These are phyloP conservation scores for Pythium phragmiticola DNA, from an alignment of 352 stramenopile species.

Conservation along the genomic window DNA sequence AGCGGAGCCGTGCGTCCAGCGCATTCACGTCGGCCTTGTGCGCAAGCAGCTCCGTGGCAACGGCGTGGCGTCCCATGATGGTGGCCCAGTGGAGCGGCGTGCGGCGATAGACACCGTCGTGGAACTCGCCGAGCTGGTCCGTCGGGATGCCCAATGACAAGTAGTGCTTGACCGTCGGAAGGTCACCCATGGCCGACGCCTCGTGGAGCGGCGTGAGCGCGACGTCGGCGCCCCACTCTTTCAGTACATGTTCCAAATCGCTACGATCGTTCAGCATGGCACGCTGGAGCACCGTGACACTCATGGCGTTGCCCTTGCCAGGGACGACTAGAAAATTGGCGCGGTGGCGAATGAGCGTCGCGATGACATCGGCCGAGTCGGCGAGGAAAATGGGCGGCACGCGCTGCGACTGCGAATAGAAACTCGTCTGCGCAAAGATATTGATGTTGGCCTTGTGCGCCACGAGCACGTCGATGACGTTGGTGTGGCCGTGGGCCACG, in stretches of 20 bases:
- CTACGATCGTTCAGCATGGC: conserved; percentile 57
- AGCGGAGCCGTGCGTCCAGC: conserved; percentile 27
- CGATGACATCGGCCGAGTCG: conserved; percentile 68
- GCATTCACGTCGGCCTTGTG: background rate
- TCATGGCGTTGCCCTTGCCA: conserved; percentile 56
- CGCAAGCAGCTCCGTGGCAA: conserved; percentile 50
- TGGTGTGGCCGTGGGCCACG: conserved; percentile 58
- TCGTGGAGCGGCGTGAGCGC: conserved; percentile 77
- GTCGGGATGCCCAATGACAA: conserved; percentile 53
- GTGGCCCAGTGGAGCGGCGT: conserved; percentile 78
- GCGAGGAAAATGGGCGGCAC: conserved; percentile 72
- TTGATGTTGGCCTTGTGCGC: conserved; percentile 60
- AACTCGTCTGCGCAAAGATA: conserved; percentile 55
- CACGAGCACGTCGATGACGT: conserved; percentile 63
- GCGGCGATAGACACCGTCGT: conserved; percentile 51
- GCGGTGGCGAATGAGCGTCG: conserved; percentile 56
- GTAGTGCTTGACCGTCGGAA: conserved; percentile 49
- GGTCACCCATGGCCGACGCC: conserved; percentile 53
- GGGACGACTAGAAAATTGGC: conserved; percentile 74
- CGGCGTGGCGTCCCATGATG: conserved; percentile 56
- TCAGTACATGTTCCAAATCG: conserved; percentile 54
- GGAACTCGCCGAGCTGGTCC: conserved; percentile 71
- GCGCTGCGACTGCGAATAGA: conserved; percentile 64
- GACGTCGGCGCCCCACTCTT: conserved; percentile 76
- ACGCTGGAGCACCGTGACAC: conserved; percentile 71